Percentiles rank a stretch among this genome's conserved stretches.
Evolutionary conservation across 176 grass and related monocot species (phyloP).

Genomic region (Oryza longistaminata): DNA sequence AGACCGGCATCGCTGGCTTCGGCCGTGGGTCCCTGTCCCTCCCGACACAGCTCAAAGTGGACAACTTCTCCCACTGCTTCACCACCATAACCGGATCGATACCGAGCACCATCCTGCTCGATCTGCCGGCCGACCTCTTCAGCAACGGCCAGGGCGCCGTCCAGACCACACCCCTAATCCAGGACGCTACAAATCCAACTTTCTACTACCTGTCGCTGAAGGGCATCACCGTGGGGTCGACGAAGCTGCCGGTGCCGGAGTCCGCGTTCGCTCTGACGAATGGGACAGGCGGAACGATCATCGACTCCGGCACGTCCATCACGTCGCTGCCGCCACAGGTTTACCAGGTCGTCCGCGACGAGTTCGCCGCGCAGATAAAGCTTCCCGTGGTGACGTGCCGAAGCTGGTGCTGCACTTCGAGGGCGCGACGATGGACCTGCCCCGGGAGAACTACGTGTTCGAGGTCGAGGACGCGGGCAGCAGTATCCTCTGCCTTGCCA

Average conservation of each 20-base stretch:
- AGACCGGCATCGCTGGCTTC: slow-evolving; percentile 47
- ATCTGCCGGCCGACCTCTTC: slow-evolving; percentile 28
- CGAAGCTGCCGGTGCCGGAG: slow-evolving; percentile 34
- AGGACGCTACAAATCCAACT: background rate
- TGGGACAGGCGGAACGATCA: slow-evolving; percentile 47
- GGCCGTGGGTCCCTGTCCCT: slow-evolving; percentile 32
- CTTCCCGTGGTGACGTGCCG: slow-evolving; percentile 46
- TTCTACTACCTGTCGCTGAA: slow-evolving; percentile 44
- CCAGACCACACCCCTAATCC: slow-evolving; percentile 9
- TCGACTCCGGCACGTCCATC: slow-evolving; percentile 50
- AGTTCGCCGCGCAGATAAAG: slow-evolving; percentile 37
- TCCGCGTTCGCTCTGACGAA: slow-evolving; percentile 35
- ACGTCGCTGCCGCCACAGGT: slow-evolving; percentile 18
- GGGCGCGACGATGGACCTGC: slow-evolving; percentile 54
- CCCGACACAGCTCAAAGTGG: slow-evolving; percentile 47
- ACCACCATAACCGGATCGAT: slow-evolving; percentile 1
- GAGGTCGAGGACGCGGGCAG: background rate
- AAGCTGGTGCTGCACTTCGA: slow-evolving; percentile 54
- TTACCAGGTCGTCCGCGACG: slow-evolving; percentile 32
- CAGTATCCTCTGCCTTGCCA: background rate
- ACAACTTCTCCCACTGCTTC: slow-evolving; percentile 60
- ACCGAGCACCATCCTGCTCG: slow-evolving; percentile 38
- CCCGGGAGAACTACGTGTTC: slow-evolving; percentile 53
- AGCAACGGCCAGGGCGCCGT: background rate
- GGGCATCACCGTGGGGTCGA: slow-evolving; percentile 50